A percentile compares a stretch with the other conserved stretches of the same genome.
Conservation (phyloP, 208 protist genomes). For the Lotmaria passim region DNA sequence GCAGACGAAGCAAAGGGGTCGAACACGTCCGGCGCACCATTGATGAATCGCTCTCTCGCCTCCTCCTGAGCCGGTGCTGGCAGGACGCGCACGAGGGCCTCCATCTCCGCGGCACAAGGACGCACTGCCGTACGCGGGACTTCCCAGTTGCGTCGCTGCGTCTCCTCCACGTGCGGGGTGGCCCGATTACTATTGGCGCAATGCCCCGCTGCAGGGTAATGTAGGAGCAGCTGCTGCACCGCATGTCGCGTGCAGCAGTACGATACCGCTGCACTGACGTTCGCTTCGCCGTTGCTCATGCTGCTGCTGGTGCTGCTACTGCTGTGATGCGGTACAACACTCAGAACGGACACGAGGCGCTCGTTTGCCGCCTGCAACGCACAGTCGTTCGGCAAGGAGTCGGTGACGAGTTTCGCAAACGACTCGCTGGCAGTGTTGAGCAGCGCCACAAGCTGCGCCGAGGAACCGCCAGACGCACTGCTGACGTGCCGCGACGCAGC, state of each 20-base stretch:
- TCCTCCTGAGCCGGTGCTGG: slow-evolving; percentile 4
- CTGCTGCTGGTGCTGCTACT: background rate
- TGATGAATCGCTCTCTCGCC: background rate
- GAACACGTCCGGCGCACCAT: background rate
- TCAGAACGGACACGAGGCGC: background rate
- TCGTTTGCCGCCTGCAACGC: background rate
- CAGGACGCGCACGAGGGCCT: slow-evolving; percentile 18
- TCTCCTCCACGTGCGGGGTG: background rate
- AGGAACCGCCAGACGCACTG: background rate
- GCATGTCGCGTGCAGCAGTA: slow-evolving; percentile 16
- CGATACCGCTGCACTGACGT: slow-evolving; percentile 20
- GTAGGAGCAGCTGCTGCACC: slow-evolving; percentile 21
- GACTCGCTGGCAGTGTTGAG: background rate
- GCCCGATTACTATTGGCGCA: background rate
- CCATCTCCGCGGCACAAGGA: slow-evolving; percentile 7
- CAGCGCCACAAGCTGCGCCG: background rate
- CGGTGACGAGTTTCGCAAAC: slow-evolving; percentile 6
- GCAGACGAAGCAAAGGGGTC: background rate
- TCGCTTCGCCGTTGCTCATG: background rate
- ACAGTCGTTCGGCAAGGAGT: background rate
- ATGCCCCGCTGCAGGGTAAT: background rate
- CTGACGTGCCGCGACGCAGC: background rate
- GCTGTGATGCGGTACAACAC: too few relatives aligned
- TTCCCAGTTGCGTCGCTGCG: background rate
- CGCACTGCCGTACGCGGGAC: background rate